Base-by-base conservation (phyloP, 805 yeast species). In the Candida takata region DNA sequence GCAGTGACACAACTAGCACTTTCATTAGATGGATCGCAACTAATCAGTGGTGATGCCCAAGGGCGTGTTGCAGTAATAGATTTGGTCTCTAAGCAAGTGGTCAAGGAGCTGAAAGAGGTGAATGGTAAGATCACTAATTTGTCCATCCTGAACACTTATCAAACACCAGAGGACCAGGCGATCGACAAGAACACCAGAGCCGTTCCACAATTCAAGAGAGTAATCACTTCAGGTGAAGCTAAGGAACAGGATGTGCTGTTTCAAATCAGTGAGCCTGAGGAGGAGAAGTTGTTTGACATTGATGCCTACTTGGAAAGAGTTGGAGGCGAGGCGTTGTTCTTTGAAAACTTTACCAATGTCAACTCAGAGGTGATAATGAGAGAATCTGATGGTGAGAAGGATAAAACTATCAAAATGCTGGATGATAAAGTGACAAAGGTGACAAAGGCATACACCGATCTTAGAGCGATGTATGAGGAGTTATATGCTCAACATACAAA, bases 51-150 rank as follows among this genome's bases (percentile, higher is more conserved):
- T 24, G 94, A 84, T 52, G 56, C 69, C 0, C 25, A 33, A n/a
- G 97, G 97, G 2, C 66, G 72, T 20, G 74, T 84, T 3, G 70
- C 72, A 27, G 67, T 79, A 1, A 70, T 79, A 47, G 97, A 90
- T 56, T 65, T 79, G 6, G 71, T 67, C 12, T 77, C 90, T 1
- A 78, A 73, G 50, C 92, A 83, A 57, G 74, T 77, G 13, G 62
- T 74, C 19, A 77, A 74, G 51, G 69, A 73, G n/a, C 62, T 78
- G 43, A 70, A 64, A 38, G 58, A 51, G 26, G 11, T 44, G 13
- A 40, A 38, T 5, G 37, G 41, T 14, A 38, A 34, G 13, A 44
- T 53, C 27, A 39, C 54, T 8, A 42, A 40, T 4, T 33, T 51
- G 8, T 37, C 44, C 26, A 31, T 52, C 7, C 27, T 51, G 7